Percentiles rank a stretch among this genome's conserved stretches.
Conservation (phyloP, 1,284 basidiomycete genomes). For the Pyrrhoderma lamaoense region DNA sequence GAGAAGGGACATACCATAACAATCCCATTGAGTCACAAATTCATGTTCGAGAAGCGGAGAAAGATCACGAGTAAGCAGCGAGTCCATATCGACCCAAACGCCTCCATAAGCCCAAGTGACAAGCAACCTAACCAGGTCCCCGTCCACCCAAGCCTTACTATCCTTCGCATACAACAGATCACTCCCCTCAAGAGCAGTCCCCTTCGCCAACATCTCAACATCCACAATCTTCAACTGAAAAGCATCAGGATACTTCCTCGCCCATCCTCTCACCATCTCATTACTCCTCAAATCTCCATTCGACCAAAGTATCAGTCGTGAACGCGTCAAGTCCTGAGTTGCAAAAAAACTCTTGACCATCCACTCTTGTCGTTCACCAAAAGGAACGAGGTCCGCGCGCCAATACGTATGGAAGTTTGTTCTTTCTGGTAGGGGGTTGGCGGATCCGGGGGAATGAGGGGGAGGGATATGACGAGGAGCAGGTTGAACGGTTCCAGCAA, state of each 20-base stretch:
- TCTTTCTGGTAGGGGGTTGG: constrained; percentile 32
- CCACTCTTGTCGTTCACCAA: constrained; percentile 75
- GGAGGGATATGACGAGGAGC: constrained; percentile 21
- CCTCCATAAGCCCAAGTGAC: constrained; percentile 88
- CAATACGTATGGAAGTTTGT: constrained; percentile 85
- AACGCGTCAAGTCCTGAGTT: constrained; percentile 64
- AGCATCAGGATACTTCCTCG: constrained; percentile 55
- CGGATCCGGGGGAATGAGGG: constrained; percentile 16
- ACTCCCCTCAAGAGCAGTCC: constrained; percentile 69
- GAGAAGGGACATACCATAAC: constrained; percentile 62
- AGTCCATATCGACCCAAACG: constrained; percentile 95
- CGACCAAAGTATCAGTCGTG: constrained; percentile 79
- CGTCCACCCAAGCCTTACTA: constrained; percentile 85
- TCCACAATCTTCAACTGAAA: constrained; percentile 67
- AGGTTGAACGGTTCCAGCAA: constrained; percentile 64
- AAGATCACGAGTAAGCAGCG: constrained; percentile 77
- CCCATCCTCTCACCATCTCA: constrained; percentile 53
- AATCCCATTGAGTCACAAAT: constrained; percentile 95
- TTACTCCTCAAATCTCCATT: constrained; percentile 68
- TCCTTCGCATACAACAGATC: constrained; percentile 56
- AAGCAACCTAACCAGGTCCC: constrained; percentile 79
- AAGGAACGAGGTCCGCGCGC: constrained; percentile 74
- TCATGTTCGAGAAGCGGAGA: constrained; percentile 82
- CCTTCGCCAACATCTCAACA: constrained; percentile 56
- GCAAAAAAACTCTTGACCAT: constrained; percentile 88